A percentile compares a stretch with the other conserved stretches of the same genome.
These are phyloP conservation scores for Coemansia sp. DNA, from an alignment of 192 early-diverging fungal species.

Conservation along the genomic window DNA sequence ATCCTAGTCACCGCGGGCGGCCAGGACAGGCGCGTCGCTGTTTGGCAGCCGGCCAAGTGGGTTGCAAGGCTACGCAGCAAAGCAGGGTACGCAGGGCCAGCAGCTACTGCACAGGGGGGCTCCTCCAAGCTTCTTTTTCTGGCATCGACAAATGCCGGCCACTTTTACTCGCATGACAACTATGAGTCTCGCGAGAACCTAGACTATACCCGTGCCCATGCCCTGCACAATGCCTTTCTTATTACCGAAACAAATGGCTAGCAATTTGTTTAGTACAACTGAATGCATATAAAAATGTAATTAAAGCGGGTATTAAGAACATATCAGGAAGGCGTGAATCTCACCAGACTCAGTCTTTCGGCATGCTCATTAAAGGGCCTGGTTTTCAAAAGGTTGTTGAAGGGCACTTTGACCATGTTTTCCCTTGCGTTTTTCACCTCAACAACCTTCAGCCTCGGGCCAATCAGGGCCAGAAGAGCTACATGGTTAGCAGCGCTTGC, in stretches of 20 bases:
- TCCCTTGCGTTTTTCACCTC: neutral
- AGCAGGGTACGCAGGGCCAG: slow-evolving; percentile 17
- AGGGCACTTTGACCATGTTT: neutral
- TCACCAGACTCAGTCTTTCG: neutral
- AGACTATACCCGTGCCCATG: slow-evolving; percentile 23
- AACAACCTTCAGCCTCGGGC: neutral
- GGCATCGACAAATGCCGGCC: slow-evolving; percentile 27
- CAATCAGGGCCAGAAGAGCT: neutral
- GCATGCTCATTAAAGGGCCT: neutral
- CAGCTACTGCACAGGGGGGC: too few species aligned
- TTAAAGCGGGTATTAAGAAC: too few species aligned
- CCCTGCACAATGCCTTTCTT: slow-evolving; percentile 40
- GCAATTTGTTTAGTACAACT: neutral
- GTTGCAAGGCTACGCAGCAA: slow-evolving; percentile 67
- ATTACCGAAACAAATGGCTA: slow-evolving; percentile 15
- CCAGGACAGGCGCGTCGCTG: slow-evolving; percentile 75
- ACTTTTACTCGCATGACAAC: slow-evolving; percentile 24
- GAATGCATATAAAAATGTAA: too few species aligned
- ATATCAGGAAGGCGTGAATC: too few species aligned
- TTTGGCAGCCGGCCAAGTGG: slow-evolving; percentile 85
- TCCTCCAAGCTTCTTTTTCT: slow-evolving; percentile 28
- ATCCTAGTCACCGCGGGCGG: slow-evolving; percentile 75
- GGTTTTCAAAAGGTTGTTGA: neutral
- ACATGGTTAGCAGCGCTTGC: neutral
- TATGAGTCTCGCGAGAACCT: neutral